Conservation (phyloP, 495 filamentous ascomycete genomes). For the Pseudomonodictys pantanalensis region DNA sequence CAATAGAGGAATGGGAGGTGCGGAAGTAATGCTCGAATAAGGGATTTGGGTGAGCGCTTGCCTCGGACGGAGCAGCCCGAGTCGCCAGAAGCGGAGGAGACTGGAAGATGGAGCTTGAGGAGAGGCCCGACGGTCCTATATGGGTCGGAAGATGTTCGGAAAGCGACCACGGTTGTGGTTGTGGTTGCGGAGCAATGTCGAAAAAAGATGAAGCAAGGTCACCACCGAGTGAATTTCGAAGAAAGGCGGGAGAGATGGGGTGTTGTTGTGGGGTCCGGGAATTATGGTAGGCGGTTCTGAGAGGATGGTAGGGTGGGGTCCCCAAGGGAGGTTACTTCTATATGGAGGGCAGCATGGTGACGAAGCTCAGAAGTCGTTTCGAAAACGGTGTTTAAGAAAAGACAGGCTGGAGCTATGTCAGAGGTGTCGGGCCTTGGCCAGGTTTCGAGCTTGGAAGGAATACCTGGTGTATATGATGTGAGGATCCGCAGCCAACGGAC, state of each 20-base stretch:
- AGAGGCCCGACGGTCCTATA: neutral
- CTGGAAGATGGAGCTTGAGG: neutral
- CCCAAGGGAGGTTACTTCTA: constrained; percentile 41
- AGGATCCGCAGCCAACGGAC: constrained; percentile 27
- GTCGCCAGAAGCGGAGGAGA: neutral
- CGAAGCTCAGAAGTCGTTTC: constrained; percentile 26
- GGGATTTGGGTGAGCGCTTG: no score
- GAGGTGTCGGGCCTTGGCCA: constrained; percentile 7
- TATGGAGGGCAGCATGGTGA: constrained; percentile 37
- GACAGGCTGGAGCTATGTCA: constrained; percentile 5
- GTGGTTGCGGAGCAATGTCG: neutral
- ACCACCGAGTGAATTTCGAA: neutral
- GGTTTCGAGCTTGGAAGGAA: neutral
- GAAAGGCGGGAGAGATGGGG: neutral
- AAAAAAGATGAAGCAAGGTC: neutral
- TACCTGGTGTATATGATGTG: constrained; percentile 33
- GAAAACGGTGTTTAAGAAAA: constrained; percentile 21
- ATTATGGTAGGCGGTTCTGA: neutral
- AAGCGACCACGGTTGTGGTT: neutral
- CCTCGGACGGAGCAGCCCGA: neutral
- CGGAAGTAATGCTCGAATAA: no score
- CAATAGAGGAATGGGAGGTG: neutral
- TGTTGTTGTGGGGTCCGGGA: neutral
- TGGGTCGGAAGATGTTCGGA: neutral
- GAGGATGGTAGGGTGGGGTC: constrained; percentile 18